phyloP scores from a whole-genome alignment of 1,284 basidiomycete genomes.

The Anthracocystis panici-leucophaei region DNA sequence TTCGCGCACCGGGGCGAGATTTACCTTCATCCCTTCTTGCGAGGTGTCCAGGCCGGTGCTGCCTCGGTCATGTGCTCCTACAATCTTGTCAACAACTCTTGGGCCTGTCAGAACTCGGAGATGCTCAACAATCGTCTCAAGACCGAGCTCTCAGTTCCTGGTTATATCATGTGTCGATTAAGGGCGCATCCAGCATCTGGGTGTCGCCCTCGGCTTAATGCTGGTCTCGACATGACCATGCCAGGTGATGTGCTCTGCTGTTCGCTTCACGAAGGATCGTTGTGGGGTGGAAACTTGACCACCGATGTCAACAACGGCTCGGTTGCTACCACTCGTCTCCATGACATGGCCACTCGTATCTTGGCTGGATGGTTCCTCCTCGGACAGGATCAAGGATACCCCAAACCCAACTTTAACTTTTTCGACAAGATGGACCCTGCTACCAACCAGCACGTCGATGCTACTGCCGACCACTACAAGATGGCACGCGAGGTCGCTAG shows the following conservation, averaged over 20 bases:
- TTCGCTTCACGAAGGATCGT: conserved; percentile 26
- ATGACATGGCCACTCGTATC: conserved; percentile 71
- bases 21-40: conserved; percentile 64
- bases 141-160: conserved; percentile 81
- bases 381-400: conserved; percentile 69
- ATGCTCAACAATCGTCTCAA: conserved; percentile 80
- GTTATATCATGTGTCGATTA: conserved; percentile 73
- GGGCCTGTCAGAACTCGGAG: conserved; percentile 76
- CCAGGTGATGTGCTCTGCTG: conserved; percentile 65
- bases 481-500: conserved; percentile 79
- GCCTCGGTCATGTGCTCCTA: conserved; percentile 71
- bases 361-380: conserved; percentile 69
- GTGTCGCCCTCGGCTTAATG: conserved; percentile 73
- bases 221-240: conserved; percentile 77
- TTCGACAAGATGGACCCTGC: conserved; percentile 48
- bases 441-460: conserved; percentile 76
- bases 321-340: conserved; percentile 75
- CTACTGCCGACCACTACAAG: conserved; percentile 79
- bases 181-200: conserved; percentile 58
- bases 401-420: conserved; percentile 60
- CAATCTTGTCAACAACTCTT: conserved; percentile 74
- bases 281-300: conserved; percentile 72
- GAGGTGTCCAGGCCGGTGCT: conserved; percentile 71
- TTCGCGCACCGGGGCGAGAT: conserved; percentile 78
- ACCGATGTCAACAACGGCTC: conserved; percentile 78